A percentile compares a stretch with the other conserved stretches of the same genome.
phyloP scores from a whole-genome alignment of 129 eudicot genomes.

The Helianthus tuberosus region DNA sequence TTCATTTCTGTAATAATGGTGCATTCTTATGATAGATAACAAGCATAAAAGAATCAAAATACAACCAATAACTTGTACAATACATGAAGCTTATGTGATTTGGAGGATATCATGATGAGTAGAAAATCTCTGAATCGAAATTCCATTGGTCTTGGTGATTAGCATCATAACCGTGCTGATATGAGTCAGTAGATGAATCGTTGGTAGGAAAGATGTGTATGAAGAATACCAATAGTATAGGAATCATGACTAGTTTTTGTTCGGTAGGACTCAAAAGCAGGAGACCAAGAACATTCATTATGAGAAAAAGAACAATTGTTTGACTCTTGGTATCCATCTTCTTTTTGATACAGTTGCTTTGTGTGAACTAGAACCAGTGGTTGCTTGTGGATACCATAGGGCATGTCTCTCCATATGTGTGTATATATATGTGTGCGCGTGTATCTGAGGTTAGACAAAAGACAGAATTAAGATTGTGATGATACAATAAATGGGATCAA shows the following conservation, averaged over 20 bases:
- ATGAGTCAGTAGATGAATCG: background rate
- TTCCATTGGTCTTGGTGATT: background rate
- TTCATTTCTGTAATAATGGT: background rate
- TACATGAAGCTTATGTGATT: background rate
- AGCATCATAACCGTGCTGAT: background rate
- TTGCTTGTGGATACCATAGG: background rate
- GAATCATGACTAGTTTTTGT: constrained; percentile 29
- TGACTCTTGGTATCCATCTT: constrained; percentile 12
- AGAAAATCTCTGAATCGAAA: background rate
- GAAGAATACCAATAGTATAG: constrained; percentile 23
- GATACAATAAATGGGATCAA: constrained; percentile 5
- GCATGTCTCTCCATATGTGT: background rate
- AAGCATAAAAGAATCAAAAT: constrained; percentile 10
- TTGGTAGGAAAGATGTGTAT: constrained; percentile 31
- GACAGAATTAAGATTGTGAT: background rate
- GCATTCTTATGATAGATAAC: constrained; percentile 3
- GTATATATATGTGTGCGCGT: background rate
- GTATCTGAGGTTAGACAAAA: constrained; percentile 2
- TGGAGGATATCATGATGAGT: background rate
- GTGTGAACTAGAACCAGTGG: background rate
- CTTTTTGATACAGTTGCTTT: background rate
- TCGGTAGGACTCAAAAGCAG: background rate
- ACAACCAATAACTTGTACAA: background rate
- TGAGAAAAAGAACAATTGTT: constrained; percentile 23
- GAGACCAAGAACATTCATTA: constrained; percentile 14